Percentiles rank a stretch among this genome's conserved stretches.
Evolutionary conservation across 2,329 filamentous ascomycete genomes (phyloP).

Genomic region (Penicillium sclerotiorum): DNA sequence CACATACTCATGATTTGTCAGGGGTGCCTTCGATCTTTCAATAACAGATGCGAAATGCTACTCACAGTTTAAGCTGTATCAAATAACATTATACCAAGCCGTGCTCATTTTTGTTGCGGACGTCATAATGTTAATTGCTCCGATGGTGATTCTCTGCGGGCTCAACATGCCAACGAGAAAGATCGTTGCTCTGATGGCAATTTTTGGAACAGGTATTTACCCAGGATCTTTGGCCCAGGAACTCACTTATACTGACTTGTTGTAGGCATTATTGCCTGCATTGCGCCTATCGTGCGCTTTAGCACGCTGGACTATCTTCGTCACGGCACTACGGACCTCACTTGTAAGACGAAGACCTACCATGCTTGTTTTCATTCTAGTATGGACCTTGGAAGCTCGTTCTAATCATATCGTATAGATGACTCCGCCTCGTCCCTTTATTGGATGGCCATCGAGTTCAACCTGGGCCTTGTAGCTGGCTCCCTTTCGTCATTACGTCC

Average conservation of each 20-base stretch:
- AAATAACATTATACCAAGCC: slow-evolving; percentile 9
- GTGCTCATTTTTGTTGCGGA: slow-evolving; percentile 11
- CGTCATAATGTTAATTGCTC: slow-evolving; percentile 7
- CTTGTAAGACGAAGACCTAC: slow-evolving; percentile 11
- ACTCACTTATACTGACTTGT: not conserved
- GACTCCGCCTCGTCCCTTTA: slow-evolving; percentile 20
- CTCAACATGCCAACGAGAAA: slow-evolving; percentile 9
- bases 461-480: slow-evolving; percentile 20
- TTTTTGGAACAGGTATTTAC: slow-evolving; percentile 14
- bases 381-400: not conserved
- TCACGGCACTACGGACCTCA: slow-evolving; percentile 17
- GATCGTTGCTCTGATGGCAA: slow-evolving; percentile 8
- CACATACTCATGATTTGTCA: not conserved
- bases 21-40: slow-evolving; percentile 1
- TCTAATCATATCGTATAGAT: not conserved
- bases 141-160: slow-evolving; percentile 4
- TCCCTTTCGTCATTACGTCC: slow-evolving; percentile 19
- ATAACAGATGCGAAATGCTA: slow-evolving; percentile 4
- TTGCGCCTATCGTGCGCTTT: slow-evolving; percentile 22
- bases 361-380: too few species aligned
- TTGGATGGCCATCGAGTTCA: slow-evolving; percentile 28
- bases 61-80: slow-evolving; percentile 8
- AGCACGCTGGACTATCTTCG: slow-evolving; percentile 18
- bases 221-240: not conserved
- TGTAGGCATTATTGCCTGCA: slow-evolving; percentile 20